These are phyloP conservation scores for Quercus lobata DNA, from an alignment of 331 rosid genomes.

Conservation along the genomic window DNA sequence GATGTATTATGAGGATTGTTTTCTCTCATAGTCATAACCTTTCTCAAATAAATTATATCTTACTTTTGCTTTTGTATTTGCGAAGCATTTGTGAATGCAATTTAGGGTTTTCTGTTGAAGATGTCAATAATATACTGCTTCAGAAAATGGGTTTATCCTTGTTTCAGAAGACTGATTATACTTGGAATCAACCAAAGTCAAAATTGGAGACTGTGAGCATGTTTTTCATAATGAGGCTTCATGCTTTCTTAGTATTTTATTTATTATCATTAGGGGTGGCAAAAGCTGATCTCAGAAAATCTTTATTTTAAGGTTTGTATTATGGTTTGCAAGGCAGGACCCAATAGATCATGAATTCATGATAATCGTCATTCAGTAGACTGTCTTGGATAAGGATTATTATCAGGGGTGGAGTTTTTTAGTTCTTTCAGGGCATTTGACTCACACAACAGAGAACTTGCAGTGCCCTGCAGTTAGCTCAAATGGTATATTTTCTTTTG, in stretches of 20 bases:
- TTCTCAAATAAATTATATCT: constrained; percentile 2
- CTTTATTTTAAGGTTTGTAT: not conserved
- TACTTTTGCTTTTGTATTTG: not conserved
- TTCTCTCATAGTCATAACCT: not conserved
- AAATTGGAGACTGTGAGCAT: not conserved
- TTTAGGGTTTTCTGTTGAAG: not conserved
- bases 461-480: too few species aligned
- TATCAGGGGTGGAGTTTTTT: not conserved
- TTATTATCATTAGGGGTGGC: not conserved
- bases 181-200: not conserved
- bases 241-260: not conserved
- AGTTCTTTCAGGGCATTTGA: not conserved
- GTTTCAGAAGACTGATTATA: not conserved
- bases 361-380: not conserved
- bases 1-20: not conserved
- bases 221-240: not conserved
- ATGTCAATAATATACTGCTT: not conserved
- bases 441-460: not conserved
- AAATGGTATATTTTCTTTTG: too few species aligned
- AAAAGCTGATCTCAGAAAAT: not conserved
- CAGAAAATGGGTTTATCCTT: not conserved
- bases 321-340: not conserved
- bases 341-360: not conserved
- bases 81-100: not conserved
- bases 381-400: not conserved